phyloP scores from a whole-genome alignment of 345 rosid species.

The Eutrema yunnanense region DNA sequence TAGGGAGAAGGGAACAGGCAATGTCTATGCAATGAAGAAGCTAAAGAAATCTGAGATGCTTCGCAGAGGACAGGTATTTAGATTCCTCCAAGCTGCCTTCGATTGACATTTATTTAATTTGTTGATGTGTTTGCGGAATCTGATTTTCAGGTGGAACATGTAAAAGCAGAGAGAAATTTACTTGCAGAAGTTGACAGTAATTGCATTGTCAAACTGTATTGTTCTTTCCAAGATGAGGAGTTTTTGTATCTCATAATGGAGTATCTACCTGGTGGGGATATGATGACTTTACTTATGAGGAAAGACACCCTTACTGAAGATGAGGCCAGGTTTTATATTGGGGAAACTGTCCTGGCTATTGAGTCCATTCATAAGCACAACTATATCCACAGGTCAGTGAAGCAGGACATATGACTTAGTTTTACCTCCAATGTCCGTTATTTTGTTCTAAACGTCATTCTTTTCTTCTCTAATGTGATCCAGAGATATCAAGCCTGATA shows the following conservation, averaged over 20 bases:
- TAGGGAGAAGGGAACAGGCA: constrained; percentile 80
- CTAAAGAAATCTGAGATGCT: constrained; percentile 98
- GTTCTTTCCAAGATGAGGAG: constrained; percentile 97
- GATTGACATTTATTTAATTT: not conserved
- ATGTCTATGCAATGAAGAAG: constrained; percentile 98
- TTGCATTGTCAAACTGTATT: constrained; percentile 91
- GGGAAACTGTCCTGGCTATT: constrained; percentile 92
- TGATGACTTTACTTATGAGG: constrained; percentile 98
- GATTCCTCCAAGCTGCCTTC: not conserved
- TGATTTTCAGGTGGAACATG: constrained; percentile 85
- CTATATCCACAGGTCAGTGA: constrained; percentile 84
- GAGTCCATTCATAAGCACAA: constrained; percentile 97
- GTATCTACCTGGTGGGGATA: constrained; percentile 98
- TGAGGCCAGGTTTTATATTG: constrained; percentile 95
- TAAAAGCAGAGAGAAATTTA: constrained; percentile 94
- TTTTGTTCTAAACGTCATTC: not conserved
- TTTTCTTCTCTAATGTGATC: constrained; percentile 11
- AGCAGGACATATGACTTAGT: not conserved
- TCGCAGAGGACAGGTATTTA: constrained; percentile 87
- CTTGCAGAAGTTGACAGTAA: constrained; percentile 99
- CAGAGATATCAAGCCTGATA: constrained; percentile 99
- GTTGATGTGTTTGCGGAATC: constrained; percentile 15
- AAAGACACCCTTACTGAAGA: constrained; percentile 91
- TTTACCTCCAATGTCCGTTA: not conserved
- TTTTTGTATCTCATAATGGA: constrained; percentile 93